Percentiles rank a stretch among this genome's conserved stretches.
Evolutionary conservation across 2,329 filamentous ascomycete genomes (phyloP).

Genomic region (Beauveria sp.): DNA sequence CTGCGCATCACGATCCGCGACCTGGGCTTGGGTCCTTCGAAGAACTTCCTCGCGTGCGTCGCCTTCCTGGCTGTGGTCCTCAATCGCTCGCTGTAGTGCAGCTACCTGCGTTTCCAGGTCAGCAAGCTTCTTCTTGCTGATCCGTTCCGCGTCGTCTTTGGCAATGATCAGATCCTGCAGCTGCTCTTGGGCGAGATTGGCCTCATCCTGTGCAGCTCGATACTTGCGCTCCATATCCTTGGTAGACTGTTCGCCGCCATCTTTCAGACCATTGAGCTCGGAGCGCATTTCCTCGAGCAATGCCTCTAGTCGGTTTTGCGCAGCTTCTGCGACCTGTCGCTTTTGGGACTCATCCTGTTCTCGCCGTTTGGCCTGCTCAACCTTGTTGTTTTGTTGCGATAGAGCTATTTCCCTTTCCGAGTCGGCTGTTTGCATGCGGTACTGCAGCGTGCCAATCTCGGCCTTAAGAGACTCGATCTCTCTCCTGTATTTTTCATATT

Average conservation of each 20-base stretch:
- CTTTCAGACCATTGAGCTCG: slow-evolving; percentile 46
- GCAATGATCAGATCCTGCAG: slow-evolving; percentile 60
- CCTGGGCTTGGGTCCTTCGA: slow-evolving; percentile 55
- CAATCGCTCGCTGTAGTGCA: slow-evolving; percentile 38
- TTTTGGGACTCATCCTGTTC: slow-evolving; percentile 80
- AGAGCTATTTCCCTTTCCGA: slow-evolving; percentile 78
- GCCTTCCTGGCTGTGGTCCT: slow-evolving; percentile 54
- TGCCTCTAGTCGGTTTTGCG: slow-evolving; percentile 40
- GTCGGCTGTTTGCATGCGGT: slow-evolving; percentile 78
- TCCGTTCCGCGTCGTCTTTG: slow-evolving; percentile 63
- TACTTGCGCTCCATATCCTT: slow-evolving; percentile 61
- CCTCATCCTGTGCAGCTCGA: slow-evolving; percentile 65
- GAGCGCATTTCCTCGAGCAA: slow-evolving; percentile 42
- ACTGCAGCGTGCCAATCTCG: slow-evolving; percentile 79
- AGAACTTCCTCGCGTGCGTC: slow-evolving; percentile 48
- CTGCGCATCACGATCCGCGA: slow-evolving; percentile 62
- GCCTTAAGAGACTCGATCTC: slow-evolving; percentile 75
- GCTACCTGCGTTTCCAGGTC: slow-evolving; percentile 48
- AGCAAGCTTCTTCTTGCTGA: slow-evolving; percentile 45
- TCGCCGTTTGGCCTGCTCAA: slow-evolving; percentile 70
- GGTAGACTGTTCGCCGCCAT: slow-evolving; percentile 46
- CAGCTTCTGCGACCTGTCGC: slow-evolving; percentile 51
- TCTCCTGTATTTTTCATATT: slow-evolving; percentile 49
- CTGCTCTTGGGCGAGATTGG: slow-evolving; percentile 70
- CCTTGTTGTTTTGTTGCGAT: slow-evolving; percentile 73